Evolutionary conservation across 1,284 basidiomycete genomes (phyloP).

Genomic region (Rhodotorula sp.): DNA sequence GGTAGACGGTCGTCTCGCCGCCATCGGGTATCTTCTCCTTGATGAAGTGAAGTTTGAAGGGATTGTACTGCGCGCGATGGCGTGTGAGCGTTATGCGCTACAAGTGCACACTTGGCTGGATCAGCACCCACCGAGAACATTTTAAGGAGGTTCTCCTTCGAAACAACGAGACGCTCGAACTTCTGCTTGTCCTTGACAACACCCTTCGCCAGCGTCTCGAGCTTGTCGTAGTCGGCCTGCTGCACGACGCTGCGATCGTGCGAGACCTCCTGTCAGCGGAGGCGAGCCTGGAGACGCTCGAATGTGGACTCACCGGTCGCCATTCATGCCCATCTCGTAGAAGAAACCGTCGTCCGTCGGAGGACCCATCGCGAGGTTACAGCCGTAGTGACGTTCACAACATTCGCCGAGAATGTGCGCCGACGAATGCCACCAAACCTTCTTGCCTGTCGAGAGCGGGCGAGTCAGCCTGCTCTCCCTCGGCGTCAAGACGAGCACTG

Average conservation of each 20-base stretch:
- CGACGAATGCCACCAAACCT: slow-evolving; percentile 99
- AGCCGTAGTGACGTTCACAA: slow-evolving; percentile 93
- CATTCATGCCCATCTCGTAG: slow-evolving; percentile 78
- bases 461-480: too few species aligned
- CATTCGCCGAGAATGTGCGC: slow-evolving; percentile 99
- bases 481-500: background rate
- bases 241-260: slow-evolving; percentile 61
- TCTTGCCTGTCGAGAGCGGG: slow-evolving; percentile 62
- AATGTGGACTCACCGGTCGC: slow-evolving; percentile 59
- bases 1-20: slow-evolving; percentile 95
- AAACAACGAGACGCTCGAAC: slow-evolving; percentile 89
- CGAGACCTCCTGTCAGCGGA: too few species aligned
- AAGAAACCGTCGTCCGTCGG: slow-evolving; percentile 99
- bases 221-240: slow-evolving; percentile 76
- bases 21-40: slow-evolving; percentile 95
- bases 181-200: slow-evolving; percentile 96
- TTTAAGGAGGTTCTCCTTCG: slow-evolving; percentile 89
- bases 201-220: slow-evolving; percentile 83
- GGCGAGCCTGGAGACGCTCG: background rate
- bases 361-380: slow-evolving; percentile 94
- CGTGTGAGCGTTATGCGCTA: too few species aligned
- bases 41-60: slow-evolving; percentile 97
- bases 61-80: slow-evolving; percentile 75
- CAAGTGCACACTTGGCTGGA: too few species aligned
- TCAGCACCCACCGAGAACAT: slow-evolving; percentile 92